Percentiles rank a stretch among this genome's conserved stretches.
Evolutionary conservation across 139 green algal genomes (phyloP).

Genomic region (Dunaliella primolecta): DNA sequence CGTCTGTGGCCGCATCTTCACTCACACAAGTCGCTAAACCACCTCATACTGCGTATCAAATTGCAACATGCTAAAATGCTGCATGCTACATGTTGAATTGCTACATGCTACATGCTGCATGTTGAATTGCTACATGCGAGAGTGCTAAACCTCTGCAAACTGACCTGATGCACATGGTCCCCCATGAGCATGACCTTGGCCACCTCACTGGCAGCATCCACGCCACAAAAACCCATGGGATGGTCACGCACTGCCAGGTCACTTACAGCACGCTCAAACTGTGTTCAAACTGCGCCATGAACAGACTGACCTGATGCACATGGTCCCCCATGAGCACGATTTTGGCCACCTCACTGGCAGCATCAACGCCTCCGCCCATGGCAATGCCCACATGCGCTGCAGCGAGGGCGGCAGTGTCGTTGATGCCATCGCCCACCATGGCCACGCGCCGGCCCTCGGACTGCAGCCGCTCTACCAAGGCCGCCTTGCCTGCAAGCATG

Average conservation of each 20-base stretch:
- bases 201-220: conserved; percentile 68
- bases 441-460: conserved; percentile 55
- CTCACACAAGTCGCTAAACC: too few relatives aligned
- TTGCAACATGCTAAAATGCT: too few relatives aligned
- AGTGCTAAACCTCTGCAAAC: not conserved
- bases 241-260: not conserved
- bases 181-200: conserved; percentile 77
- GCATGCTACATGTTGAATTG: too few relatives aligned
- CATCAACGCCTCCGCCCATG: conserved; percentile 73
- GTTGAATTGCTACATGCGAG: too few relatives aligned
- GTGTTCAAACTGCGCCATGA: too few relatives aligned
- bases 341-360: conserved; percentile 63
- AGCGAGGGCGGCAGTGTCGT: conserved; percentile 85
- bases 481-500: conserved; percentile 55
- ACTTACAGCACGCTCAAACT: not conserved
- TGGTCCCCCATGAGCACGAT: conserved; percentile 81
- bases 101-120: too few relatives aligned
- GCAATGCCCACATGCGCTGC: conserved; percentile 84
- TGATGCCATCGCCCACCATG: conserved; percentile 91
- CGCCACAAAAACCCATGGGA: not conserved
- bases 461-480: conserved; percentile 58
- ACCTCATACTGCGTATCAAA: too few relatives aligned
- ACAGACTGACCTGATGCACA: conserved; percentile 67
- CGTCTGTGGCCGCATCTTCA: too few relatives aligned
- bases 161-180: conserved; percentile 65